Percentiles rank a stretch among this genome's conserved stretches.
phyloP scores from a whole-genome alignment of 352 stramenopile genomes.

The Pythium plurisporium region DNA sequence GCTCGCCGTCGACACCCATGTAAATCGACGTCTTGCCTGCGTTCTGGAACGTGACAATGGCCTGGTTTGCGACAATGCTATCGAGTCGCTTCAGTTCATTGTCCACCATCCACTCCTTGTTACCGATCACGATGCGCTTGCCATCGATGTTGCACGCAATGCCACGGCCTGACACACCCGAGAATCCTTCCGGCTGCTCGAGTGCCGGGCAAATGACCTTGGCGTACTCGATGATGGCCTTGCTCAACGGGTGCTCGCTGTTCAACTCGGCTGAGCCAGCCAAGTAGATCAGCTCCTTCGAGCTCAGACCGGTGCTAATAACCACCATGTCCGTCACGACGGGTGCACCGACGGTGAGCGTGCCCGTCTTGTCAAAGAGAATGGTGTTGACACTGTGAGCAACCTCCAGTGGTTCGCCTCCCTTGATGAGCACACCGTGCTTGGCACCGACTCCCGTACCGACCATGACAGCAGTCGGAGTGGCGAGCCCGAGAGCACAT shows the following conservation, averaged over 20 bases:
- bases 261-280: slow-evolving; percentile 90
- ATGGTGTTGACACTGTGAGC: slow-evolving; percentile 93
- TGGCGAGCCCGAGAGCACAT: slow-evolving; percentile 97
- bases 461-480: slow-evolving; percentile 98
- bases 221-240: slow-evolving; percentile 90
- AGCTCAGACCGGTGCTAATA: slow-evolving; percentile 64
- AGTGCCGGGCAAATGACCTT: slow-evolving; percentile 78
- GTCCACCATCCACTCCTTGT: slow-evolving; percentile 87
- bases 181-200: slow-evolving; percentile 75
- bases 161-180: slow-evolving; percentile 84
- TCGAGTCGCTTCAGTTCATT: slow-evolving; percentile 65
- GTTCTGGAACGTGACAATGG: slow-evolving; percentile 77
- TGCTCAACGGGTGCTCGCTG: slow-evolving; percentile 94
- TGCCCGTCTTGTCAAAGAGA: slow-evolving; percentile 99
- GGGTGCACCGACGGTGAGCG: slow-evolving; percentile 92
- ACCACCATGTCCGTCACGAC: slow-evolving; percentile 85
- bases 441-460: slow-evolving; percentile 96
- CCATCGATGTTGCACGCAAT: slow-evolving; percentile 72
- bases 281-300: slow-evolving; percentile 84
- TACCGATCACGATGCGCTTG: slow-evolving; percentile 89
- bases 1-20: slow-evolving; percentile 85
- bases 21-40: slow-evolving; percentile 94
- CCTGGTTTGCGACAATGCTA: slow-evolving; percentile 72
- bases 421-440: slow-evolving; percentile 98
- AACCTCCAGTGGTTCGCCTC: slow-evolving; percentile 91